Percentiles rank a stretch among this genome's conserved stretches.
phyloP scores from a whole-genome alignment of 2,329 filamentous ascomycete genomes.

The Zelopaecilomyces penicillatus region DNA sequence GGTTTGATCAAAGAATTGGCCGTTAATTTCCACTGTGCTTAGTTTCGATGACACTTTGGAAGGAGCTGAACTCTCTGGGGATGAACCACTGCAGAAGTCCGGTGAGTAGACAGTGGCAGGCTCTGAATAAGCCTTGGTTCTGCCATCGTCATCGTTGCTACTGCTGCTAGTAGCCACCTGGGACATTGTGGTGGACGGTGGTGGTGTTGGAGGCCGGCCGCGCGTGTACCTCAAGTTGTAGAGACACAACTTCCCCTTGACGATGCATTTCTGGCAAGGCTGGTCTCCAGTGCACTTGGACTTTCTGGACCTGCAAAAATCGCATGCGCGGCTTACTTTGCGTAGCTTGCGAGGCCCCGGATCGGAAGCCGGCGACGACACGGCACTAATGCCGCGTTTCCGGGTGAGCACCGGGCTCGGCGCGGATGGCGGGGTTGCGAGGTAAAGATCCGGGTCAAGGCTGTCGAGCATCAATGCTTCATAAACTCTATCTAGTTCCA shows the following conservation, averaged over 20 bases:
- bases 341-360: conserved; percentile 12
- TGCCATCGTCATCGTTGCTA: too few species aligned
- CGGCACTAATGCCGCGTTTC: too few species aligned
- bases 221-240: conserved; percentile 26
- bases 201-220: conserved; percentile 26
- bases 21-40: conserved; percentile 40
- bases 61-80: conserved; percentile 31
- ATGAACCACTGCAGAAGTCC: not conserved
- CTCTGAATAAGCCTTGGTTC: not conserved
- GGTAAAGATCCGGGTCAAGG: too few species aligned
- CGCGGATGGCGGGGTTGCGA: too few species aligned
- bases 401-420: too few species aligned
- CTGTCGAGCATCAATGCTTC: too few species aligned
- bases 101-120: not conserved
- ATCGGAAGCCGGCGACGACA: not conserved
- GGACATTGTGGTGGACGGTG: conserved; percentile 9
- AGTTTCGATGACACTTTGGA: conserved; percentile 33
- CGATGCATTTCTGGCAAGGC: conserved; percentile 23
- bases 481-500: too few species aligned
- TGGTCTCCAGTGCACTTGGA: conserved; percentile 20
- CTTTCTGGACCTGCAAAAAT: conserved; percentile 21
- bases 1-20: conserved; percentile 43
- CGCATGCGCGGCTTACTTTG: conserved; percentile 26
- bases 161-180: not conserved
- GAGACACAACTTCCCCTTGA: conserved; percentile 18